A percentile compares a stretch with the other conserved stretches of the same genome.
These are phyloP conservation scores for Diaporthe sp. DNA, from an alignment of 2,329 filamentous ascomycete genomes.

Conservation along the genomic window DNA sequence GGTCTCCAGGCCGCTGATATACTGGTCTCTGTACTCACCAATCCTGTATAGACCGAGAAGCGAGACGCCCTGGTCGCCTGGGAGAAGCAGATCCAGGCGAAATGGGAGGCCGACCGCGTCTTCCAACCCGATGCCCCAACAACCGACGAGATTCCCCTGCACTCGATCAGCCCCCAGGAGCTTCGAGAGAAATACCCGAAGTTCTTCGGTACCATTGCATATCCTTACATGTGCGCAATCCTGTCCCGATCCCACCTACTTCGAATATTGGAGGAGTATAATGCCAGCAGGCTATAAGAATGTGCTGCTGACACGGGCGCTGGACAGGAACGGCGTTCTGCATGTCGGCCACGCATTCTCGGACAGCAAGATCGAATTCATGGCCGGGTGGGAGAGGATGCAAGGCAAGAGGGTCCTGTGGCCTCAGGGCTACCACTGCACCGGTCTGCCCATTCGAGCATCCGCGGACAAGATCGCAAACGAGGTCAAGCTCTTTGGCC, in stretches of 20 bases:
- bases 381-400: conserved; percentile 88
- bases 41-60: conserved; percentile 79
- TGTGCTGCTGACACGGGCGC: conserved; percentile 15
- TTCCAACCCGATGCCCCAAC: conserved; percentile 92
- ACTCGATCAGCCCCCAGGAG: conserved; percentile 80
- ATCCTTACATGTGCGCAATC: conserved; percentile 54
- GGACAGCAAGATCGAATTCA: conserved; percentile 93
- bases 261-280: background rate
- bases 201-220: conserved; percentile 80
- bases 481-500: conserved; percentile 90
- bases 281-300: background rate
- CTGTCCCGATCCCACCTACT: background rate
- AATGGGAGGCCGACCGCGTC: conserved; percentile 82
- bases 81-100: conserved; percentile 93
- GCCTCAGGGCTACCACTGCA: conserved; percentile 95
- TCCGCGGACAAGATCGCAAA: conserved; percentile 94
- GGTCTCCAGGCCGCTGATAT: conserved; percentile 45
- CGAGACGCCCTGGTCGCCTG: conserved; percentile 83
- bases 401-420: conserved; percentile 89
- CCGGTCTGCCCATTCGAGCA: conserved; percentile 98
- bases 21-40: conserved; percentile 32
- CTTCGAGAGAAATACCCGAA: conserved; percentile 88
- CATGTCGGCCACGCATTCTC: conserved; percentile 96
- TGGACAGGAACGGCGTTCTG: conserved; percentile 85
- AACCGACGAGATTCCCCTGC: conserved; percentile 77